These are phyloP conservation scores for Trichophyton equinum DNA, from an alignment of 2,329 filamentous ascomycete genomes.

Conservation along the genomic window DNA sequence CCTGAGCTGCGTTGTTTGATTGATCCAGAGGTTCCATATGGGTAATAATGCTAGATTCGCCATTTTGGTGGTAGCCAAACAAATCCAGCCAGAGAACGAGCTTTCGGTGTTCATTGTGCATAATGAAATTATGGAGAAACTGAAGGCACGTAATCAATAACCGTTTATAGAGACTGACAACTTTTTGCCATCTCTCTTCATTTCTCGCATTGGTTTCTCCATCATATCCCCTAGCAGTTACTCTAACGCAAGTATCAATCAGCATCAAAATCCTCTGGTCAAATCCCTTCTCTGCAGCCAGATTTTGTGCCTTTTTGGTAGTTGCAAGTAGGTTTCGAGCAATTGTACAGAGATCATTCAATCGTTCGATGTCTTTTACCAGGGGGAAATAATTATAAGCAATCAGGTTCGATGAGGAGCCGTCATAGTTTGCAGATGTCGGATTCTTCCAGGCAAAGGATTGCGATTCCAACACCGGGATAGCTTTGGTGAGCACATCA, in stretches of 20 bases:
- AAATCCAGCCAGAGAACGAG: constrained; percentile 53
- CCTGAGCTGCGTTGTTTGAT: constrained; percentile 23
- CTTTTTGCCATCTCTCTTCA: constrained; percentile 53
- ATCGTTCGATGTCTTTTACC: constrained; percentile 49
- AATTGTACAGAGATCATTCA: constrained; percentile 51
- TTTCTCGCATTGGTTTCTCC: constrained; percentile 49
- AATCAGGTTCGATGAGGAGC: constrained; percentile 48
- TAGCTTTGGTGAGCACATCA: constrained; percentile 45
- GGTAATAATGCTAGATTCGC: constrained; percentile 34
- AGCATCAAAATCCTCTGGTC: constrained; percentile 50
- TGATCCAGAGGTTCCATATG: constrained; percentile 32
- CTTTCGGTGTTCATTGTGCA: constrained; percentile 53
- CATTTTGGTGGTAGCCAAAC: constrained; percentile 45
- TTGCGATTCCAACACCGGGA: constrained; percentile 48
- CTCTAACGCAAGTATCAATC: constrained; percentile 51
- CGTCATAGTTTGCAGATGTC: constrained; percentile 43
- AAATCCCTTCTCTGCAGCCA: constrained; percentile 48
- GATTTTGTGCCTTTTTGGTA: constrained; percentile 49
- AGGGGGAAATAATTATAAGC: constrained; percentile 46
- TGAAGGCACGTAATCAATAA: constrained; percentile 54
- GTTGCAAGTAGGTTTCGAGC: constrained; percentile 50
- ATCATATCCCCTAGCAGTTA: constrained; percentile 53
- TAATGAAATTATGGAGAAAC: constrained; percentile 53
- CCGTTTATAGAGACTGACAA: constrained; percentile 54
- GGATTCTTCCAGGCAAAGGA: constrained; percentile 50